A percentile compares a stretch with the other conserved stretches of the same genome.
Conservation (phyloP, 1,284 basidiomycete species). For the Boletus sp. region DNA sequence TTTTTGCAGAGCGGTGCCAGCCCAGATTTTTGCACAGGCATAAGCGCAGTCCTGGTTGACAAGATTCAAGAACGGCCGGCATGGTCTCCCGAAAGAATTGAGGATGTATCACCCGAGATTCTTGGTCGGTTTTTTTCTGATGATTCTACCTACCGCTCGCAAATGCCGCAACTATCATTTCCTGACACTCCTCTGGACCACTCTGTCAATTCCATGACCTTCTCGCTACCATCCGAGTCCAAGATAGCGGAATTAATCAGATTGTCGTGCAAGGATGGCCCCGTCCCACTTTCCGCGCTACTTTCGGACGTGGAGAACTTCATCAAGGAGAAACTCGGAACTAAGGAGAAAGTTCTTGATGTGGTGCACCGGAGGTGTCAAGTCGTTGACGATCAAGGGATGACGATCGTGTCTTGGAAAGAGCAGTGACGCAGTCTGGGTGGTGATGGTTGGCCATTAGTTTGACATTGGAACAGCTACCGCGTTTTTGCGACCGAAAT, state of each 20-base stretch:
- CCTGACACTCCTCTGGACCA: constrained; percentile 34
- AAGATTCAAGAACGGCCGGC: constrained; percentile 50
- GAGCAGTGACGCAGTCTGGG: constrained; percentile 40
- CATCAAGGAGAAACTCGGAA: constrained; percentile 60
- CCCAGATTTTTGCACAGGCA: constrained; percentile 80
- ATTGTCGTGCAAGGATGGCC: constrained; percentile 53
- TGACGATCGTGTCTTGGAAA: constrained; percentile 55
- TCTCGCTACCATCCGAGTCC: constrained; percentile 63
- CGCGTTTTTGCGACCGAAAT: neutral
- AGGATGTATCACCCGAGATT: constrained; percentile 55
- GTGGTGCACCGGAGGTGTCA: constrained; percentile 62
- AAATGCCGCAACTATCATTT: constrained; percentile 48
- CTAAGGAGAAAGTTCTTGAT: constrained; percentile 71
- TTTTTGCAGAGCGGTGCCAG: constrained; percentile 60
- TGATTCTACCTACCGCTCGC: constrained; percentile 44
- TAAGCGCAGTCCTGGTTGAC: constrained; percentile 70
- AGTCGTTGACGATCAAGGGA: constrained; percentile 52
- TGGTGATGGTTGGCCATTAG: too few relatives aligned
- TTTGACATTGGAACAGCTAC: too few relatives aligned
- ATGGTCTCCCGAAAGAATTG: constrained; percentile 64
- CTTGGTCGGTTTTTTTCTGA: constrained; percentile 57
- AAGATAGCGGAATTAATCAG: constrained; percentile 61
- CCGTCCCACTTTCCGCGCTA: constrained; percentile 56
- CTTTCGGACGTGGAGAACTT: constrained; percentile 51
- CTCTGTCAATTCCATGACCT: constrained; percentile 46